Evolutionary conservation across 164 flowering plant species (phyloP).

Genomic region (Stephania yunnanensis): DNA sequence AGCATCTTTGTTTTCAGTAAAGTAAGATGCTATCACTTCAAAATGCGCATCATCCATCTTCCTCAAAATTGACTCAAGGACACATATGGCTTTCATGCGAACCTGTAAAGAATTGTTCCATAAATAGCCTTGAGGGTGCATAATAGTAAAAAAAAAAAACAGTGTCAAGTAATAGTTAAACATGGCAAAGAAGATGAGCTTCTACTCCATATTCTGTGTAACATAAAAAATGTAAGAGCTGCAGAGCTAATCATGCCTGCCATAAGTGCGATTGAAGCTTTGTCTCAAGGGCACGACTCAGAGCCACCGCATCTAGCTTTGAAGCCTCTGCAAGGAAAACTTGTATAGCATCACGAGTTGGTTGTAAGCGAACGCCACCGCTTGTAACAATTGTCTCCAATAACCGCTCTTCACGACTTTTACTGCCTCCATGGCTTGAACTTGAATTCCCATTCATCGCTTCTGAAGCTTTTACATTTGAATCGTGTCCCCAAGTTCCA

Average conservation of each 20-base stretch:
- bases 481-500: slow-evolving; percentile 63
- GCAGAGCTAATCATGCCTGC: slow-evolving; percentile 52
- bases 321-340: slow-evolving; percentile 75
- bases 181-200: not conserved
- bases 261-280: slow-evolving; percentile 83
- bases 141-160: not conserved
- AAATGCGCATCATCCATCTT: slow-evolving; percentile 66
- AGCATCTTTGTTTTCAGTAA: slow-evolving; percentile 59
- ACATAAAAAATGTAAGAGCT: not conserved
- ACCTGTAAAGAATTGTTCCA: slow-evolving; percentile 40
- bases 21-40: slow-evolving; percentile 55
- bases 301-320: slow-evolving; percentile 70
- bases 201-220: not conserved
- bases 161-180: not conserved
- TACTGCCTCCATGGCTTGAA: slow-evolving; percentile 37
- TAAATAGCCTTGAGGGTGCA: not conserved
- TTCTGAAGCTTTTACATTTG: slow-evolving; percentile 30
- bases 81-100: slow-evolving; percentile 85
- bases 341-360: slow-evolving; percentile 91
- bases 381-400: slow-evolving; percentile 85
- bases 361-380: slow-evolving; percentile 94
- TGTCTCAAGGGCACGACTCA: slow-evolving; percentile 69
- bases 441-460: slow-evolving; percentile 38
- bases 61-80: slow-evolving; percentile 87
- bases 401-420: slow-evolving; percentile 79